Base-by-base conservation (phyloP, 108 stramenopile genomes). In the Pseudonitzschia pungens region DNA sequence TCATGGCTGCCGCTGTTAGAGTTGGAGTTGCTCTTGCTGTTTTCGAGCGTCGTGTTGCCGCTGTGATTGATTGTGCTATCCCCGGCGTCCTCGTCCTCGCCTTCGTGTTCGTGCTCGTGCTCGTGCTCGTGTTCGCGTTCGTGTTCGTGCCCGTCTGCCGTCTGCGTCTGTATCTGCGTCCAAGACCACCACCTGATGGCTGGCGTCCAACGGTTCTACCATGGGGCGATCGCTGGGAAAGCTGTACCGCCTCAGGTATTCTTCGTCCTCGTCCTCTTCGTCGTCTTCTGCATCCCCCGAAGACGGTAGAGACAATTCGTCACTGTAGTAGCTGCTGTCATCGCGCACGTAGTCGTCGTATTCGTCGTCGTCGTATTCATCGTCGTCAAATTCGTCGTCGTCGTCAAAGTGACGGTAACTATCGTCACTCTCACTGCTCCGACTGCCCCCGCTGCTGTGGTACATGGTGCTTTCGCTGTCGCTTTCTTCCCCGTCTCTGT, bases 1-100 rank as follows among this genome's bases (percentile, higher is more conserved):
- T 48, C n/a, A n/a, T n/a, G n/a, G 40, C 33, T 62, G 6, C 32
- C n/a, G 40, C 60, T 62, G 60, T 62, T 55, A 22, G 54, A 24
- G 16, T 14, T 48, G 45, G 16, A 18, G 45, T 48, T 48, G 45
- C 45, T 48, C 45, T 48, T 48, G 45, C 45, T 48, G 45, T 48
- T 48, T 48, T 48, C 45, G 45, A 48, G 45, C 16, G 45, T 48
- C 16, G 45, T 48, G 45, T 48, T 48, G 16, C 45, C 45, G 45
- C 45, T 48, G 45, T 48, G 45, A 12, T 48, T 48, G 45, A 48
- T 48, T 4, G 45, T 48, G 16, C 16, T 18, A 11, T 48, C 45
- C 10, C 45, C 45, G 16, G 18, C 18, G 45, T 48, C 45, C 18
- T 48, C 45, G 16, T 48, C 45, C 16, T n/a, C n/a, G n/a, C n/a